These are phyloP conservation scores for Fragilariopsis cylindrus DNA, from an alignment of 108 stramenopile species.

Conservation along the genomic window DNA sequence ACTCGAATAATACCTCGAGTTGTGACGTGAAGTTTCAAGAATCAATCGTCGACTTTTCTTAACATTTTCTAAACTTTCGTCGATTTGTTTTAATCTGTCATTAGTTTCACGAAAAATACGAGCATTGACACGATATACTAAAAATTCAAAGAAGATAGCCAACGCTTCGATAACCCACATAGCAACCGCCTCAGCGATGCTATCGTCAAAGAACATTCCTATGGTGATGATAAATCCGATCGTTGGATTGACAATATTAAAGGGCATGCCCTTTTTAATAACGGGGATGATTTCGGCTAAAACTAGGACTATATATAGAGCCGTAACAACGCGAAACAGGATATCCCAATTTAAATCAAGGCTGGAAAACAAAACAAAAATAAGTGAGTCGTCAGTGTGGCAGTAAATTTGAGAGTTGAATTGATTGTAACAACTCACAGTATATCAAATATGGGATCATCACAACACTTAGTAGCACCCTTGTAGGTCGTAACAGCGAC, in stretches of 20 bases:
- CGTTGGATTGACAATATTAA: slow-evolving; percentile 42
- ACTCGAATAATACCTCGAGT: background rate
- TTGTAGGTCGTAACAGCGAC: slow-evolving; percentile 33
- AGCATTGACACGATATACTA: slow-evolving; percentile 27
- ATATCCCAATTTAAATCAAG: slow-evolving; percentile 27
- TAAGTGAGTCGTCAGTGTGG: too few relatives aligned
- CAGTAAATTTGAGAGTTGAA: too few relatives aligned
- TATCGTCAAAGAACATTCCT: slow-evolving; percentile 48
- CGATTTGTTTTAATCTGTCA: slow-evolving; percentile 16
- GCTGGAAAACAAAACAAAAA: background rate
- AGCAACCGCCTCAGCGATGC: slow-evolving; percentile 23
- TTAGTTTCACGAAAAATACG: slow-evolving; percentile 17
- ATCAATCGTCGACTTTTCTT: background rate
- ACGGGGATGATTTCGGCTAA: slow-evolving; percentile 40
- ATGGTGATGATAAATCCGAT: slow-evolving; percentile 46
- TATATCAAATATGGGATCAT: slow-evolving; percentile 36
- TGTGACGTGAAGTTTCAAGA: background rate
- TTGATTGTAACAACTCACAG: background rate
- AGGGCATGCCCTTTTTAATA: slow-evolving; percentile 28
- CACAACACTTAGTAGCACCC: slow-evolving; percentile 40
- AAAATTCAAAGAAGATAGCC: slow-evolving; percentile 34
- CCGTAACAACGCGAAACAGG: slow-evolving; percentile 30
- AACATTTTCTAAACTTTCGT: slow-evolving; percentile 1
- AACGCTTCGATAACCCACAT: slow-evolving; percentile 46
- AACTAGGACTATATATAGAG: slow-evolving; percentile 33